Base-by-base conservation (phyloP, 129 eudicot species). In the Artemisia tridentata region DNA sequence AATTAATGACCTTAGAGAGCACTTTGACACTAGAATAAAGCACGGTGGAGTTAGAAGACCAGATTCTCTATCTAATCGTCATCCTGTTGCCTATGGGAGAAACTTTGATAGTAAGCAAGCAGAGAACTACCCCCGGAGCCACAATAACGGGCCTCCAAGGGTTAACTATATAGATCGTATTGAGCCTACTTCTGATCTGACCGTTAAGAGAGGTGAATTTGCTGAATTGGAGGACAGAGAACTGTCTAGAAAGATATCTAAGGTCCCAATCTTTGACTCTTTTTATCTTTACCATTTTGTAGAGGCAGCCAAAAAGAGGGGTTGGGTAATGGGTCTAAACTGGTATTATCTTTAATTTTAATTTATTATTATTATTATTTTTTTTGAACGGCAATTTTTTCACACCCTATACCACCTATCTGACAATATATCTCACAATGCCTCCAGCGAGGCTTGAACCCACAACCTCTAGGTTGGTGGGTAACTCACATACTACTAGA, bases 111-210 rank as follows among this genome's bases (percentile, higher is more conserved):
- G 56, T 15, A 84, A 72, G 41, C 75, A 71, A 59, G 67, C 65
- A 5, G 81, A 80, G 56, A 72, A 80, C 60, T 74, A 75, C 80
- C 68, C 51, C 25, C 81, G 45, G 65, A 80, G 66, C 73, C 64
- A 71, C 59, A 69, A 80, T 65, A 50, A 67, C 48, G 74, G 65
- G 29, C 69, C 63, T 53, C 75, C 72, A 4, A 79, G 74, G 72
- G 81, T 75, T 53, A 13, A 73, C 52, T 71, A 70, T 14, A 72
- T 76, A 59, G 91, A 81, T 12, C 63, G 52, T 46, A 56, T 27
- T 49, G 90, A 86, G 20, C 79, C 81, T 18, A 65, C 81, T 55
- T 76, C 89, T 21, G 79, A 65, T 74, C 43, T 83, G 46, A 17
- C 78, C 2, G 25, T 65, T 41, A 86, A 82, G 76, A 75, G 74